Evolutionary conservation across 257 asterid species (phyloP).

Genomic region (Solanum habrochaites): DNA sequence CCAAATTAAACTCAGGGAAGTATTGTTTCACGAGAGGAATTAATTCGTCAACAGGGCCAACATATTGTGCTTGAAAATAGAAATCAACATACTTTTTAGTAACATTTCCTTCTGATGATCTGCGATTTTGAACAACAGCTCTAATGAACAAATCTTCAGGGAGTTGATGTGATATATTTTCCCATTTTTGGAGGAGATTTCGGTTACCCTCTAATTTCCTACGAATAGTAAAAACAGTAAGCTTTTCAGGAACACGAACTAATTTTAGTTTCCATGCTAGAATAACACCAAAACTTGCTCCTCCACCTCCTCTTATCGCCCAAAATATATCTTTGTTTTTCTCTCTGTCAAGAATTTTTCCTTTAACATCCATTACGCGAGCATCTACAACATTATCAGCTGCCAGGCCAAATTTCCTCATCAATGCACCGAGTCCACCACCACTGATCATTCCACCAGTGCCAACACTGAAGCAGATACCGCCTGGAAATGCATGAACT

Average conservation of each 20-base stretch:
- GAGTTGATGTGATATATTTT: background rate
- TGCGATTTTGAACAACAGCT: background rate
- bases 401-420: background rate
- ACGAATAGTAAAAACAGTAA: background rate
- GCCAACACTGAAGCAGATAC: slow-evolving; percentile 4
- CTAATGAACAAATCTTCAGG: background rate
- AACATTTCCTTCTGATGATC: background rate
- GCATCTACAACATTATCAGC: background rate
- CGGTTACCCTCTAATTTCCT: background rate
- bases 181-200: background rate
- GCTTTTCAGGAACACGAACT: background rate
- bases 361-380: background rate
- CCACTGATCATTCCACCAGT: slow-evolving; percentile 1
- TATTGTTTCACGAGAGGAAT: background rate
- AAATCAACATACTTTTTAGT: background rate
- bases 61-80: background rate
- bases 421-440: background rate
- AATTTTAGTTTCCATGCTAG: background rate
- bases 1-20: background rate
- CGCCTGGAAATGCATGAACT: slow-evolving; percentile 3
- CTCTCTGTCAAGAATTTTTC: background rate
- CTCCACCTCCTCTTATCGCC: background rate
- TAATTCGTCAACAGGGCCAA: background rate
- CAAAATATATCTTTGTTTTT: background rate
- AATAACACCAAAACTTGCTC: background rate